Evolutionary conservation across 2,329 filamentous ascomycete genomes (phyloP).

Genomic region (Periconia digitata): DNA sequence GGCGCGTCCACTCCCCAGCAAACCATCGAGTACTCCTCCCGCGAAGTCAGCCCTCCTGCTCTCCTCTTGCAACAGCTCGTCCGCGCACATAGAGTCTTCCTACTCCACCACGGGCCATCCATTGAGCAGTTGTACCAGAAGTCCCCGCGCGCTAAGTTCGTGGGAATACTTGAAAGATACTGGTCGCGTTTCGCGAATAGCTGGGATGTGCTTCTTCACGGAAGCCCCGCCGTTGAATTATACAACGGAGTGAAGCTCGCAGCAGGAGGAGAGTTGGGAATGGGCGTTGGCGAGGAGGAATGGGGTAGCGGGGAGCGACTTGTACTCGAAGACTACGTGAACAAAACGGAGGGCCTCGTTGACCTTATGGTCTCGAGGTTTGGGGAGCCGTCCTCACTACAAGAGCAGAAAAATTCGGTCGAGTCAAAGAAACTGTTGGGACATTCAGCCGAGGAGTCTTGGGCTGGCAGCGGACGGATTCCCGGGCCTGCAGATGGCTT

Average conservation of each 20-base stretch:
- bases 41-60: slow-evolving; percentile 81
- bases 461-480: slow-evolving; percentile 73
- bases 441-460: slow-evolving; percentile 49
- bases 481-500: slow-evolving; percentile 76
- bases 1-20: slow-evolving; percentile 30
- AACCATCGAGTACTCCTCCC: slow-evolving; percentile 77
- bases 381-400: slow-evolving; percentile 56
- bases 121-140: slow-evolving; percentile 70
- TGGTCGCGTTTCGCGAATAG: slow-evolving; percentile 69
- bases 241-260: slow-evolving; percentile 86
- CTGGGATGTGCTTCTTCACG: slow-evolving; percentile 90
- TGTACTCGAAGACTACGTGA: slow-evolving; percentile 85
- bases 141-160: slow-evolving; percentile 68
- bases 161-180: slow-evolving; percentile 72
- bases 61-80: slow-evolving; percentile 79
- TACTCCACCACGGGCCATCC: slow-evolving; percentile 81
- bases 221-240: slow-evolving; percentile 78
- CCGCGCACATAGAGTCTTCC: slow-evolving; percentile 80
- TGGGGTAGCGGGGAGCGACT: slow-evolving; percentile 91
- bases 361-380: slow-evolving; percentile 89
- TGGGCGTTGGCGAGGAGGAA: slow-evolving; percentile 94
- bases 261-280: slow-evolving; percentile 84
- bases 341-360: slow-evolving; percentile 77
- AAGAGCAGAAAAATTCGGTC: slow-evolving; percentile 27
- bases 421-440: slow-evolving; percentile 21